Evolutionary conservation across 805 yeast species (phyloP).

Genomic region (Metschnikowia reukaufii): DNA sequence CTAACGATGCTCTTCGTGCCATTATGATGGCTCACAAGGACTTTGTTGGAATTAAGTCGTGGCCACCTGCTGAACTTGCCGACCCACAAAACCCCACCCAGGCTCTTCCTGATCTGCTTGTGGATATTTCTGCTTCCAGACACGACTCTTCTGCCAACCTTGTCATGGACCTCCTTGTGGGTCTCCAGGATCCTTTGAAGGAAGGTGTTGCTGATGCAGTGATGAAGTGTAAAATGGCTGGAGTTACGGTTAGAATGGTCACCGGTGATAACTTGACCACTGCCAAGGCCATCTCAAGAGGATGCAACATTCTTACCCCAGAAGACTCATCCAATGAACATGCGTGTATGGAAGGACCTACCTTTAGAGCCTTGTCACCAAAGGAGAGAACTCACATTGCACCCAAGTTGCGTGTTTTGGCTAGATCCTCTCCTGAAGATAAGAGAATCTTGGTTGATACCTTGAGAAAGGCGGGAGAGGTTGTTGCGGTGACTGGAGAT

Average conservation of each 20-base stretch:
- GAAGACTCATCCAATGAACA: constrained; percentile 52
- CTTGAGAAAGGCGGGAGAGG: constrained; percentile 77
- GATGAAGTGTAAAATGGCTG: constrained; percentile 79
- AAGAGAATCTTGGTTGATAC: constrained; percentile 84
- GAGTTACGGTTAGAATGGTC: constrained; percentile 95
- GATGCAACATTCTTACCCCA: constrained; percentile 71
- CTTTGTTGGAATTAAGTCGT: constrained; percentile 43
- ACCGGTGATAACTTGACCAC: constrained; percentile 95
- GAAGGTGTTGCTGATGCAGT: constrained; percentile 91
- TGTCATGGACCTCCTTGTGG: constrained; percentile 63
- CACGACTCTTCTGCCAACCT: constrained; percentile 25
- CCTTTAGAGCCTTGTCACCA: constrained; percentile 65
- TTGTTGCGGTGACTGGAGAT: constrained; percentile 98
- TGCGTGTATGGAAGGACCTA: constrained; percentile 91
- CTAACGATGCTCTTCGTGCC: constrained; percentile 81
- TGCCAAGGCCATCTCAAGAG: constrained; percentile 85
- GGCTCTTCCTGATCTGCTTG: constrained; percentile 42
- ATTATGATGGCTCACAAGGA: constrained; percentile 85
- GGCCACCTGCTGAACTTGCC: constrained; percentile 67
- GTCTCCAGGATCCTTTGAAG: constrained; percentile 93
- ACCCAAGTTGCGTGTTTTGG: constrained; percentile 81
- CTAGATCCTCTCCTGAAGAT: constrained; percentile 95
- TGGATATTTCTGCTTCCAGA: constrained; percentile 24
- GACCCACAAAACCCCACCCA: constrained; percentile 29
- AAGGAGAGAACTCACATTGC: constrained; percentile 57